phyloP scores from a whole-genome alignment of 495 filamentous ascomycete species.

The Thozetella sp. region DNA sequence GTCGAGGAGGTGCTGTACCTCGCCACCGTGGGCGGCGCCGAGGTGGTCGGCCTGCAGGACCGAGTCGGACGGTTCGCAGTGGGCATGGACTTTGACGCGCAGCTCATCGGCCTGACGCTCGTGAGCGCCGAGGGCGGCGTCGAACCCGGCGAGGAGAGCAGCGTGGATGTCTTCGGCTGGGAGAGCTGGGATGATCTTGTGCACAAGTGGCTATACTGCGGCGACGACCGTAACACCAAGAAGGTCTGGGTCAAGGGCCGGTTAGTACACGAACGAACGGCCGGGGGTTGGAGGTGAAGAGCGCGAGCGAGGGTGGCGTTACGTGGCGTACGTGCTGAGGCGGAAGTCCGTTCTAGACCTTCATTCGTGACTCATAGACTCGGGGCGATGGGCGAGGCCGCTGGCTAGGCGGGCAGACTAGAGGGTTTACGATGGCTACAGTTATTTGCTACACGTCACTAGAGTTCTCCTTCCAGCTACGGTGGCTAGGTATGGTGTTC shows the following conservation, averaged over 20 bases:
- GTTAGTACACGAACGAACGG: constrained; percentile 65
- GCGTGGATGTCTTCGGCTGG: constrained; percentile 85
- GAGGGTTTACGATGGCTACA: too few relatives aligned
- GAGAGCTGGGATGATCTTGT: constrained; percentile 77
- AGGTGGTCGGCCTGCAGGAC: constrained; percentile 69
- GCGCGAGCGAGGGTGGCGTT: too few relatives aligned
- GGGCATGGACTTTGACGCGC: constrained; percentile 90
- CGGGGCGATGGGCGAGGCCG: too few relatives aligned
- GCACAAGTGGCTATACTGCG: constrained; percentile 88
- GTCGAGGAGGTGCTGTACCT: constrained; percentile 90
- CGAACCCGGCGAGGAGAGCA: constrained; percentile 30
- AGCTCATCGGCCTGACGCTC: constrained; percentile 65
- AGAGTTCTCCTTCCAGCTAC: too few relatives aligned
- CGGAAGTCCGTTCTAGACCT: too few relatives aligned
- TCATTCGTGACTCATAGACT: too few relatives aligned
- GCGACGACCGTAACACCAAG: constrained; percentile 80
- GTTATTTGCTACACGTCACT: too few relatives aligned
- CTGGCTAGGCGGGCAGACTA: too few relatives aligned
- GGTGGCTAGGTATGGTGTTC: too few relatives aligned
- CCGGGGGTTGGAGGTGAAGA: background rate
- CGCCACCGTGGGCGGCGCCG: constrained; percentile 78
- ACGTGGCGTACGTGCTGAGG: too few relatives aligned
- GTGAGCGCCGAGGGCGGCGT: constrained; percentile 37
- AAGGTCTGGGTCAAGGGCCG: constrained; percentile 81
- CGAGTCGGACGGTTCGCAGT: constrained; percentile 77